Evolutionary conservation across 2,329 filamentous ascomycete genomes (phyloP), one percentile per base, ranked within the genome.

Genomic region (Cladorrhinum sp.): DNA sequence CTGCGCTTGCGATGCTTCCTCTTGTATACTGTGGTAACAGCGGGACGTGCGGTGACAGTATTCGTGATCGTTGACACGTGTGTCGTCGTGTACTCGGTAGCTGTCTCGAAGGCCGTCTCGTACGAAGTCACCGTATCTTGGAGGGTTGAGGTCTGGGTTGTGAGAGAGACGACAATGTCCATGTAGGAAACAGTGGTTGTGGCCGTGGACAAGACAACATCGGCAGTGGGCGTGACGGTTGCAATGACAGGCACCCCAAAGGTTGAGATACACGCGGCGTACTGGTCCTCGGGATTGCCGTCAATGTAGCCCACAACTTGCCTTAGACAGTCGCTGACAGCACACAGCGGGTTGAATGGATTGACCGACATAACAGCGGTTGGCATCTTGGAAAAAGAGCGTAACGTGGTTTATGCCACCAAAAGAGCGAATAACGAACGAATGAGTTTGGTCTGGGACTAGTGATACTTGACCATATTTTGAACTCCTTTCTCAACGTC

Each of bases 41-140:
- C n/a, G n/a, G n/a, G n/a, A n/a, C n/a, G n/a, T n/a, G n/a, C n/a
- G n/a, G n/a, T 33, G 12, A 3, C 42, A 16, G 54, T 46, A 2
- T n/a, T n/a, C n/a, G 54, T 24, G 23, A 56, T 20, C 3, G 54
- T 56, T n/a, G 39, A 20, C 18, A 56, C 54, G 20, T 46, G 20
- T 18, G 54, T 48, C 12, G 54, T 56, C 9, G 54, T 56, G 21
- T 56, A 56, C 54, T 56, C 54, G 36, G 54, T 56, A 16, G 54
- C 54, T n/a, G 54, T 56, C 14, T 16, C 2, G 21, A 56, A 6
- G n/a, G 23, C 6, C 16, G 21, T 56, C 2, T 56, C 54, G 36
- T 56, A 56, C 9, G 54, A 56, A n/a, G 36, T 56, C 21, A 56
- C 33, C 18, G 54, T 56, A 30, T 48, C 54, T 30, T 56, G 30